Conservation (phyloP, 805 yeast genomes). For the Yarrowia keelungensis region DNA sequence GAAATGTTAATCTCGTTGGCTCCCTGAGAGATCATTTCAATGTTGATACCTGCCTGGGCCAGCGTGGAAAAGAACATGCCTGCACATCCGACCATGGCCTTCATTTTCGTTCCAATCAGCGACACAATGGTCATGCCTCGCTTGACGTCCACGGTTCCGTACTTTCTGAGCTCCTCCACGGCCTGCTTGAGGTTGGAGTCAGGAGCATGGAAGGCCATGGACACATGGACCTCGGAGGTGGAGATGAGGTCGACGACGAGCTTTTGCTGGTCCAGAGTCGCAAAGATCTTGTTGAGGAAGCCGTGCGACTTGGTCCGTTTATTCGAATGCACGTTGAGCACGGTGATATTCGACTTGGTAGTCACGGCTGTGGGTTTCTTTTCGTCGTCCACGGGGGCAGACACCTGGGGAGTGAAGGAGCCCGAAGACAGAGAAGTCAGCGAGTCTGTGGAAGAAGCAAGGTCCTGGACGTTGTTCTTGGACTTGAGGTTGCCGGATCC, state of each 20-base stretch:
- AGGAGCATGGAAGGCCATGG: constrained; percentile 87
- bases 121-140: constrained; percentile 90
- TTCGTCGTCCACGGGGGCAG: constrained; percentile 28
- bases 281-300: constrained; percentile 87
- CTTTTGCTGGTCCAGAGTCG: constrained; percentile 80
- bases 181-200: constrained; percentile 76
- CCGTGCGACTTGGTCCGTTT: constrained; percentile 93
- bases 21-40: constrained; percentile 98
- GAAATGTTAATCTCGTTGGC: constrained; percentile 97
- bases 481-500: constrained; percentile 36
- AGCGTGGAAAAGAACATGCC: constrained; percentile 94
- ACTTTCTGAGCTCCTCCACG: constrained; percentile 73
- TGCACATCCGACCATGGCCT: constrained; percentile 94
- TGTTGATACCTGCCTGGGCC: constrained; percentile 89
- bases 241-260: constrained; percentile 94
- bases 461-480: constrained; percentile 9
- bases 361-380: constrained; percentile 89
- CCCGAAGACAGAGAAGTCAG: constrained; percentile 25
- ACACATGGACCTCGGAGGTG: constrained; percentile 96
- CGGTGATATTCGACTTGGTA: constrained; percentile 90
- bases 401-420: constrained; percentile 34
- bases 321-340: constrained; percentile 91
- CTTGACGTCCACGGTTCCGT: constrained; percentile 90
- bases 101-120: constrained; percentile 96
- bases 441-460: constrained; percentile 34